These are phyloP conservation scores for Trichosporon sp. DNA, from an alignment of 1,284 basidiomycete genomes.

Conservation along the genomic window DNA sequence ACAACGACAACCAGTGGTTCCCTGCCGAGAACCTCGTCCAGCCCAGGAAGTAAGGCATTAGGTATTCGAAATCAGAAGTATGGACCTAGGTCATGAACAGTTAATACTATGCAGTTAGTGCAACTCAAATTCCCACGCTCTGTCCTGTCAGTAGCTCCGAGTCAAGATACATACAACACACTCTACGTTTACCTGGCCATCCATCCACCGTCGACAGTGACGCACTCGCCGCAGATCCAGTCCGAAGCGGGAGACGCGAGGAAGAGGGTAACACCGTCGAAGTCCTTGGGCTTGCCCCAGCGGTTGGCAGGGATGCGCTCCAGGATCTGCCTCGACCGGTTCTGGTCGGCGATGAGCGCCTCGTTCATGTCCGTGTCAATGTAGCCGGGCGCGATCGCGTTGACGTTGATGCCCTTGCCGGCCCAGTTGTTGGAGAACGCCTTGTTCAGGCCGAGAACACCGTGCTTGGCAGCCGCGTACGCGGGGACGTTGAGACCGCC, in stretches of 20 bases:
- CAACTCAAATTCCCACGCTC: no score
- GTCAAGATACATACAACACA: background rate
- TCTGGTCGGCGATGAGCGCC: conserved; percentile 55
- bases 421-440: conserved; percentile 68
- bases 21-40: background rate
- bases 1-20: conserved; percentile 11
- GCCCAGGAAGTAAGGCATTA: background rate
- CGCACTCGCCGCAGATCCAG: conserved; percentile 82
- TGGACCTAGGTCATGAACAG: no score
- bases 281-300: conserved; percentile 86
- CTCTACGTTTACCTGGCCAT: conserved; percentile 42
- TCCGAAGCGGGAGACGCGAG: conserved; percentile 81
- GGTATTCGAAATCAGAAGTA: no score
- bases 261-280: conserved; percentile 88
- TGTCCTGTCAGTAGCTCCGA: background rate
- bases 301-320: conserved; percentile 89
- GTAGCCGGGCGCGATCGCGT: conserved; percentile 86
- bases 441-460: conserved; percentile 72
- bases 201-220: conserved; percentile 58
- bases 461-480: conserved; percentile 85
- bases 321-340: conserved; percentile 75
- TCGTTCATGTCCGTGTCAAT: conserved; percentile 74
- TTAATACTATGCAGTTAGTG: background rate
- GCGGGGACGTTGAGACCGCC: conserved; percentile 82
- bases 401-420: conserved; percentile 82